phyloP scores from a whole-genome alignment of 2,329 filamentous ascomycete species.

The Thermothelomyces thermophilus region DNA sequence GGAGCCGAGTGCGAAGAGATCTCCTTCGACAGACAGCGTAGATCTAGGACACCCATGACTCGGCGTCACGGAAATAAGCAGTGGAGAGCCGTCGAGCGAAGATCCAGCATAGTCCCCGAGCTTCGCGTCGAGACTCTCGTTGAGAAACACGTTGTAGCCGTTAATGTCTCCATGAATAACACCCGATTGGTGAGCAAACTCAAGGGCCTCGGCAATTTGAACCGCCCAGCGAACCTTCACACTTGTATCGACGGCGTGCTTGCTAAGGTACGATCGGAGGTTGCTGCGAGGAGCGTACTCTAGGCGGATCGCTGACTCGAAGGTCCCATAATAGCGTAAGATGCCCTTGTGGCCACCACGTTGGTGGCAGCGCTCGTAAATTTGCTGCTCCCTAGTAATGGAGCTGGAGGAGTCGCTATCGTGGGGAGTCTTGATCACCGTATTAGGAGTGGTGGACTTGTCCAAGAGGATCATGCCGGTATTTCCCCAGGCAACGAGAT shows the following conservation, averaged over 20 bases:
- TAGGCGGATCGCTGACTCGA: constrained; percentile 1
- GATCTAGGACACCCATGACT: too few relatives aligned
- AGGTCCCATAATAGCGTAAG: neutral
- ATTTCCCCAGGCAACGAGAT: neutral
- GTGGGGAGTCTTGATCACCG: neutral
- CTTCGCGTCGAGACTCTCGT: neutral
- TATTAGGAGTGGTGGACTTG: neutral
- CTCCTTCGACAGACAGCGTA: too few relatives aligned
- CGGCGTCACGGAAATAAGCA: neutral
- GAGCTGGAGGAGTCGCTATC: neutral
- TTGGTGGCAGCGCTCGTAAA: constrained; percentile 2
- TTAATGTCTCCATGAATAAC: constrained; percentile 3
- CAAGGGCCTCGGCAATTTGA: constrained; percentile 5
- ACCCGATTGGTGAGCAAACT: neutral
- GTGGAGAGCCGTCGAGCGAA: constrained; percentile 1
- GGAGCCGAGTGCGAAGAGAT: too few relatives aligned
- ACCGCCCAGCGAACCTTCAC: neutral
- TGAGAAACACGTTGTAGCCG: neutral
- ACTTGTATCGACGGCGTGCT: neutral
- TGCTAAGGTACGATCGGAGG: neutral
- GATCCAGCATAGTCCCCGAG: constrained; percentile 7
- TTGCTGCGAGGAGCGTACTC: neutral
- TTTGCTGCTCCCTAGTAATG: neutral
- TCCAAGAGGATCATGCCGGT: neutral
- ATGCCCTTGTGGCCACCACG: neutral